Percentiles rank a stretch among this genome's conserved stretches.
These are phyloP conservation scores for Marasmius tenuissimus DNA, from an alignment of 1,284 basidiomycete genomes.

Conservation along the genomic window DNA sequence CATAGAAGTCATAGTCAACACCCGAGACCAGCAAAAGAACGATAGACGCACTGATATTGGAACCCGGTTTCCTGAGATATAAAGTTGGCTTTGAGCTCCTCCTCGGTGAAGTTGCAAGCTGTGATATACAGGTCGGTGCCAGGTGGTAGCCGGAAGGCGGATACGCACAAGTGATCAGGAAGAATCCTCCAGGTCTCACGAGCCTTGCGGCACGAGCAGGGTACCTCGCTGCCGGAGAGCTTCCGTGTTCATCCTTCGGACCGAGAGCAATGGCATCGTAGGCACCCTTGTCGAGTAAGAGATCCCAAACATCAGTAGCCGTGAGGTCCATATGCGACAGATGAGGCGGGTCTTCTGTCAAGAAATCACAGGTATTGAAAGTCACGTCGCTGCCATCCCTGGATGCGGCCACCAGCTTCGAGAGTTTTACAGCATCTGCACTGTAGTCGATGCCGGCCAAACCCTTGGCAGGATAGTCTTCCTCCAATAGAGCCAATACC, in stretches of 20 bases:
- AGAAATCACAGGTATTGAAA: slow-evolving; percentile 62
- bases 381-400: slow-evolving; percentile 38
- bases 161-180: slow-evolving; percentile 78
- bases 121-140: neutral
- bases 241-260: slow-evolving; percentile 56
- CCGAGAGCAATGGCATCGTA: slow-evolving; percentile 87
- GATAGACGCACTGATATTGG: slow-evolving; percentile 58
- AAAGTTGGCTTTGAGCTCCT: slow-evolving; percentile 71
- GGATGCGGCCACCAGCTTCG: slow-evolving; percentile 51
- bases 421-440: slow-evolving; percentile 64
- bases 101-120: slow-evolving; percentile 91
- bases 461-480: slow-evolving; percentile 53
- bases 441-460: slow-evolving; percentile 87
- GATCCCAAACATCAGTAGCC: slow-evolving; percentile 50
- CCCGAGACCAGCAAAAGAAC: neutral
- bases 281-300: slow-evolving; percentile 80
- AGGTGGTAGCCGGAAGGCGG: neutral
- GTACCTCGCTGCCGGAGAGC: slow-evolving; percentile 60
- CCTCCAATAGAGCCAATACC: slow-evolving; percentile 71
- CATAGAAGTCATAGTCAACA: neutral
- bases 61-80: slow-evolving; percentile 48
- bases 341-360: slow-evolving; percentile 44
- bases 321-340: slow-evolving; percentile 29
- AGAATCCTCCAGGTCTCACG: slow-evolving; percentile 67
- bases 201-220: slow-evolving; percentile 58